These are phyloP conservation scores for Penicillium maclennaniae DNA, from an alignment of 495 filamentous ascomycete genomes.

Conservation along the genomic window DNA sequence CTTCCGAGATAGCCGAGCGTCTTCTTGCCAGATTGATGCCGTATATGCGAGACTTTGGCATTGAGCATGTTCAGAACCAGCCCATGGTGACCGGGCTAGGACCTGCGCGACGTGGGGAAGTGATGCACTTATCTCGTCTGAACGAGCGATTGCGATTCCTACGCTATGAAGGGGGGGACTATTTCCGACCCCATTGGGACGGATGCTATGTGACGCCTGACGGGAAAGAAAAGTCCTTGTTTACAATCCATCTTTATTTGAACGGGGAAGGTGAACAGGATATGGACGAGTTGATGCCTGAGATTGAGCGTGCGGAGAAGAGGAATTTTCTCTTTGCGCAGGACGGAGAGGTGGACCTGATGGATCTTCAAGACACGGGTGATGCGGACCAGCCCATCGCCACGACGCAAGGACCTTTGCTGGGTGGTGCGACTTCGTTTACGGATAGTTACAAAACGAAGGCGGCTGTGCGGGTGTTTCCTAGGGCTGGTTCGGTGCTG, in stretches of 20 bases:
- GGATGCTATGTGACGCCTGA: slow-evolving; percentile 60
- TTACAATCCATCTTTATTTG: slow-evolving; percentile 82
- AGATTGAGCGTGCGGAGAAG: slow-evolving; percentile 20
- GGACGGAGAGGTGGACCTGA: slow-evolving; percentile 14
- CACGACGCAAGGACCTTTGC: slow-evolving; percentile 13
- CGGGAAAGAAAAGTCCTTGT: slow-evolving; percentile 55
- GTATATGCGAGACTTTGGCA: slow-evolving; percentile 38
- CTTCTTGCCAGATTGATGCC: slow-evolving; percentile 58
- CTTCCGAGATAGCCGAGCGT: slow-evolving; percentile 54
- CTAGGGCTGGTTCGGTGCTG: slow-evolving; percentile 66
- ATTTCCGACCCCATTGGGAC: slow-evolving; percentile 79
- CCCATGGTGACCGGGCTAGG: slow-evolving; percentile 45
- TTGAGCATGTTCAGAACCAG: slow-evolving; percentile 34
- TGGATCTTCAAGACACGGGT: neutral
- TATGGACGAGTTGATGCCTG: slow-evolving; percentile 26
- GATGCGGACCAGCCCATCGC: no score
- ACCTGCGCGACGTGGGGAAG: slow-evolving; percentile 41
- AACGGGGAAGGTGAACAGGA: slow-evolving; percentile 55
- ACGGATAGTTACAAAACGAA: slow-evolving; percentile 36
- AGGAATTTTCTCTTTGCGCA: slow-evolving; percentile 6
- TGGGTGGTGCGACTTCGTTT: slow-evolving; percentile 65
- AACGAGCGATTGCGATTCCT: slow-evolving; percentile 82
- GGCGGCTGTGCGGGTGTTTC: slow-evolving; percentile 57
- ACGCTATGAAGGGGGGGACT: slow-evolving; percentile 70
- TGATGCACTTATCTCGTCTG: slow-evolving; percentile 54